Conservation (phyloP, 164 flowering plant species). For the Echeveria elegans region DNA sequence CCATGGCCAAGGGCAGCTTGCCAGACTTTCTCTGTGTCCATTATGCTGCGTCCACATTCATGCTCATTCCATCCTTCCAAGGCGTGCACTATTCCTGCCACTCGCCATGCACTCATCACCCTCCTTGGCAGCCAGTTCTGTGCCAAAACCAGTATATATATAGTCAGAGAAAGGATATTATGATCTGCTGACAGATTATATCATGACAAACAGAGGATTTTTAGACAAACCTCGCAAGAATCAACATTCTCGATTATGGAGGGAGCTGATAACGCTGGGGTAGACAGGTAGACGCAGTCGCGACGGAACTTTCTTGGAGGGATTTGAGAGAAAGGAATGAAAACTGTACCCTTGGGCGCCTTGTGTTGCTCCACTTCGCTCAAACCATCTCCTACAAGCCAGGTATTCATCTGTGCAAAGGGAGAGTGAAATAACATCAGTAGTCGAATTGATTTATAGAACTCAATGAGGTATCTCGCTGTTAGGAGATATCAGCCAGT, state of each 20-base stretch:
- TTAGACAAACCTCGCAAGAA: slow-evolving; percentile 56
- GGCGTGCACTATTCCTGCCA: slow-evolving; percentile 49
- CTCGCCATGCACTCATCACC: slow-evolving; percentile 52
- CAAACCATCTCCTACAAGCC: slow-evolving; percentile 50
- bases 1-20: slow-evolving; percentile 39
- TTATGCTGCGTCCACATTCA: slow-evolving; percentile 35
- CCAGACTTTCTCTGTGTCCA: slow-evolving; percentile 34
- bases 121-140: slow-evolving; percentile 63
- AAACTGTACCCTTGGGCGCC: slow-evolving; percentile 35
- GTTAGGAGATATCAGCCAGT: neutral
- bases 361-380: slow-evolving; percentile 29
- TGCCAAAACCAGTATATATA: neutral
- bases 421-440: neutral
- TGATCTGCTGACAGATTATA: neutral
- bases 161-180: neutral
- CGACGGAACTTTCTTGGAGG: slow-evolving; percentile 33
- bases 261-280: slow-evolving; percentile 56
- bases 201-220: neutral
- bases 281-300: slow-evolving; percentile 45
- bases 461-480: neutral
- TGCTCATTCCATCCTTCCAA: slow-evolving; percentile 48
- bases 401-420: slow-evolving; percentile 13
- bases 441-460: neutral
- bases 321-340: slow-evolving; percentile 42
- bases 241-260: slow-evolving; percentile 38